Conservation (phyloP, 257 asterid species). For the Solanum lycopersicoides region DNA sequence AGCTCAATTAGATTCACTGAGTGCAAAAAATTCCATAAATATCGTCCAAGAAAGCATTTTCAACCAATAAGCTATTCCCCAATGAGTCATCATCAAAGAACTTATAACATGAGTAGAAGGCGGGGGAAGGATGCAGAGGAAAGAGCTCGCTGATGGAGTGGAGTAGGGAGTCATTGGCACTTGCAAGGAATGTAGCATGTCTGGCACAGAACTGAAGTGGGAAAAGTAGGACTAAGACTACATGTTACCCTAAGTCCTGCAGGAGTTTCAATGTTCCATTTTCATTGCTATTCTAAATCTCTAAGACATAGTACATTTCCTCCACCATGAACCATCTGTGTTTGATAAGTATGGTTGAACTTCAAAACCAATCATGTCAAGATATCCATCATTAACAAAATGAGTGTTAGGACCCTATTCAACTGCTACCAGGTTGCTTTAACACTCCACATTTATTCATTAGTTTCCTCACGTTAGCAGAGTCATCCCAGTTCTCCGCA, state of each 20-base stretch:
- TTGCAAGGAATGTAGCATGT: neutral
- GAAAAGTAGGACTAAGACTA: neutral
- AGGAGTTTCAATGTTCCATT: neutral
- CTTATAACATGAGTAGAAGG: neutral
- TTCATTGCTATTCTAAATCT: neutral
- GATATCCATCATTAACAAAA: neutral
- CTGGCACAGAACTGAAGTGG: neutral
- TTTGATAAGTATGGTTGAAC: neutral
- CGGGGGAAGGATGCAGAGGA: neutral
- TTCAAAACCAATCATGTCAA: neutral
- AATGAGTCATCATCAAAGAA: neutral
- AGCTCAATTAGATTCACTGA: neutral
- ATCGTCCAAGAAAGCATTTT: neutral
- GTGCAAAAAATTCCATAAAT: neutral
- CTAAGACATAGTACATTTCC: neutral
- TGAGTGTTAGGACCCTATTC: neutral
- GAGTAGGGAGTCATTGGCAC: neutral
- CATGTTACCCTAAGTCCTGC: neutral
- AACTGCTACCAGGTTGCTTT: conserved; percentile 72
- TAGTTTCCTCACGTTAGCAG: conserved; percentile 56
- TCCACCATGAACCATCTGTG: neutral
- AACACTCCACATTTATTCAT: conserved; percentile 45
- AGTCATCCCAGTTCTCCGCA: conserved; percentile 75
- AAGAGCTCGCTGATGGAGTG: neutral
- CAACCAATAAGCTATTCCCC: neutral